Evolutionary conservation across 768 basidiomycete species (phyloP), one percentile per base, ranked within the genome.

Genomic region (Leccinum uliginosum): DNA sequence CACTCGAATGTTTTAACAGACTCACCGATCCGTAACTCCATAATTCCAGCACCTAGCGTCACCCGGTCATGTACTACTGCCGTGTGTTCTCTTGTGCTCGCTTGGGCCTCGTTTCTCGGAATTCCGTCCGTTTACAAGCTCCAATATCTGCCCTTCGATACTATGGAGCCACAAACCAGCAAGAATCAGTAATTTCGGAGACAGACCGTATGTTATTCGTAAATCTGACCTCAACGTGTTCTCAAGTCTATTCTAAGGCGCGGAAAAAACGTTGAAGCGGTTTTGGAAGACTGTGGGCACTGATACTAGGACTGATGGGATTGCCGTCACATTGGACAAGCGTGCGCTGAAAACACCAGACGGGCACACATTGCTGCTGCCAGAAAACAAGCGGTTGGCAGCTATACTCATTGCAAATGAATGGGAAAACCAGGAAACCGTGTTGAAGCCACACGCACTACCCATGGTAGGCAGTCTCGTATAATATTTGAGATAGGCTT

Each of bases 221-320:
- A 27, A 8, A 47, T 40, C 32, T 50, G 6, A 11, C 40, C 40
- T 43, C 45, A 11, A 46, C 50, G 12, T 29, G 17, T 26, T n/a
- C 56, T 62, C 15, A 60, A 46, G 21, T 49, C 30, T 53, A 49
- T 58, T 8, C 64, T 3, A 53, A 97, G 94, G 89, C 58, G 93
- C 91, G 11, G 92, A 97, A 72, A 82, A 84, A 38, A 89, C 91
- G 2, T 76, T 91, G 71, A 87, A 89, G 62, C 79, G 97, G 24
- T 98, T 98, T 69, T 99, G 97, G 97, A 94, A 93, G 67, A 82
- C 81, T 0, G 97, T 95, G n/a, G 82, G 82, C 17, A 77, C 98
- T 54, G 84, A 88, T 60, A 73, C 78, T 54, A 80, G 80, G 59
- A 76, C 73, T 6, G 76, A 81, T 58, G 71, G 74, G 30, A 73